Conservation (phyloP, 2,329 filamentous ascomycete species). For the Colletotrichum cuscutae region DNA sequence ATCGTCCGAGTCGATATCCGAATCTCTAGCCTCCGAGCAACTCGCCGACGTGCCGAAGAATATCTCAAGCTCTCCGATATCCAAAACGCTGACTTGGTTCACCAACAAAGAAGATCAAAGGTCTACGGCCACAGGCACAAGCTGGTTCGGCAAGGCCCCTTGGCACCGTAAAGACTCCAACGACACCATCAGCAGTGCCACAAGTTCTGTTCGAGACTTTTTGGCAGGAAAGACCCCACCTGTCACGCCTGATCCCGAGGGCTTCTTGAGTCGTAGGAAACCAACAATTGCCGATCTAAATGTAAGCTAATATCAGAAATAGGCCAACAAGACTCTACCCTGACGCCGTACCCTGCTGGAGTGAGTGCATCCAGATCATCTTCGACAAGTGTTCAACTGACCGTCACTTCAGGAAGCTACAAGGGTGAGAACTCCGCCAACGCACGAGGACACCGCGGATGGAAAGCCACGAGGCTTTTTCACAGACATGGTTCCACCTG, state of each 20-base stretch:
- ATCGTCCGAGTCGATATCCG: too few relatives aligned
- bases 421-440: slow-evolving; percentile 58
- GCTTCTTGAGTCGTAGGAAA: neutral
- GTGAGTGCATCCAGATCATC: slow-evolving; percentile 38
- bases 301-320: neutral
- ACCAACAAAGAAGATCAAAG: slow-evolving; percentile 3
- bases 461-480: slow-evolving; percentile 55
- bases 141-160: slow-evolving; percentile 42
- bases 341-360: slow-evolving; percentile 47
- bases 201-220: slow-evolving; percentile 54
- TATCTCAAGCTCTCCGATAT: neutral
- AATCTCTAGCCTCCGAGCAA: neutral
- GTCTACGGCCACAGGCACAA: neutral
- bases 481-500: slow-evolving; percentile 49
- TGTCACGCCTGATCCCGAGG: slow-evolving; percentile 40
- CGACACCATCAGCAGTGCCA: slow-evolving; percentile 50
- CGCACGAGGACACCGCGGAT: slow-evolving; percentile 50
- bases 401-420: slow-evolving; percentile 54
- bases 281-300: neutral
- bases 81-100: slow-evolving; percentile 23
- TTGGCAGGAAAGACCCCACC: slow-evolving; percentile 49
- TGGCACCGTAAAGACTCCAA: slow-evolving; percentile 53
- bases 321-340: slow-evolving; percentile 34
- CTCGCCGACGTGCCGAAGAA: neutral
- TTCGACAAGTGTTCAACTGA: slow-evolving; percentile 18